Base-by-base conservation (phyloP, 345 rosid genomes). In the Sisymbrium irio region DNA sequence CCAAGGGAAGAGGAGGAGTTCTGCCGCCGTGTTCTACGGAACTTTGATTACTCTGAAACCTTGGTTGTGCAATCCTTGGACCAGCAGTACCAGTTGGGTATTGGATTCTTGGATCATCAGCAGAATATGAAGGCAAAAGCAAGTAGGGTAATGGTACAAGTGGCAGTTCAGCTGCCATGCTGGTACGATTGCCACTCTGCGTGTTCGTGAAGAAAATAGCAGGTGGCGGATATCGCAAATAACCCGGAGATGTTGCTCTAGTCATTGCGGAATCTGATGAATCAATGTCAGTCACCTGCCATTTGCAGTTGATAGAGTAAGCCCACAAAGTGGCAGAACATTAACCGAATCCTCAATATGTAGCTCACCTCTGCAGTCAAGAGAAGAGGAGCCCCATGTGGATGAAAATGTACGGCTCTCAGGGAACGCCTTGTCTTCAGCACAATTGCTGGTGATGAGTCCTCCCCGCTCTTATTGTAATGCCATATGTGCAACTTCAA, bases 221-320 rank as follows among this genome's bases (percentile, higher is more conserved):
- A 72, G 96, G 89, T 51, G 96, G 90, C 35, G 93, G 90, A 82
- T 89, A 87, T 78, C 80, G 84, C 78, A 86, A 73, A 73, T 89
- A 83, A 30, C 90, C 93, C 7, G 75, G 86, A 56, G 96, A 87
- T 35, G 96, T 88, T 47, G 93, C 93, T 49, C 70, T 77, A 49
- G 93, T 77, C 93, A 90, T 86, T 18, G 83, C 79, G 40, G 88
- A 83, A 85, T 90, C 96, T 78, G 93, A 81, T 72, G 93, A 86
- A 84, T 86, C 91, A 84, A 83, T 89, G 80, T 90, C 91, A 83
- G 85, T 90, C 81, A 90, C 96, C 96, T 90, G 91, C 93, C 72
- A 88, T 80, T 78, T 80, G 84, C 72, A 80, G 77, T 79, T 64
- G 80, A 77, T 54, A 78, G 59, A 85, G 81, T 82, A 85, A 90